Conservation (phyloP, 1,139 yeast species). For the Kurtzmaniella quercitrusa region DNA sequence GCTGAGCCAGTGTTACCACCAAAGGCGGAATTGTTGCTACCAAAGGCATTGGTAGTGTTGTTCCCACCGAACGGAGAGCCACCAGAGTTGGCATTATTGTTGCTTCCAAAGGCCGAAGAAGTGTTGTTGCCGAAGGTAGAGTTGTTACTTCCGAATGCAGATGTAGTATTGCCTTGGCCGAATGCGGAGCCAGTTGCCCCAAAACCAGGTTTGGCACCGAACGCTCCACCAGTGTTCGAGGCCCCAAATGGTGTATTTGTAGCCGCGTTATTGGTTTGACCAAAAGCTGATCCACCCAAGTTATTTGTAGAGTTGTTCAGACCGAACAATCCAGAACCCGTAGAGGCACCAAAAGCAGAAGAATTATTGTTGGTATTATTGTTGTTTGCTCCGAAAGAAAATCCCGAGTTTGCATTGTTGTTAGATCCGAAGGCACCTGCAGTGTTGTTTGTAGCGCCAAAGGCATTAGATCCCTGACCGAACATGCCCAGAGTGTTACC, state of each 20-base stretch:
- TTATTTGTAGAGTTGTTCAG: slow-evolving; percentile 8
- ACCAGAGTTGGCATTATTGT: slow-evolving; percentile 10
- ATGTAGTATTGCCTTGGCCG: slow-evolving; percentile 14
- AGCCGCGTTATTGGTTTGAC: slow-evolving; percentile 11
- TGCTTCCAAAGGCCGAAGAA: slow-evolving; percentile 18
- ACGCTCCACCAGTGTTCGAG: slow-evolving; percentile 9
- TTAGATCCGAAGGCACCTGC: slow-evolving; percentile 10
- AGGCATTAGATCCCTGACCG: slow-evolving; percentile 13
- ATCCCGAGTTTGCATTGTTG: slow-evolving; percentile 17
- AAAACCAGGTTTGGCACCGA: slow-evolving; percentile 7
- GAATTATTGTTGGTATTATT: slow-evolving; percentile 11
- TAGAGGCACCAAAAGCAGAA: slow-evolving; percentile 22
- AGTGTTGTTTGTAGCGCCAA: slow-evolving; percentile 7
- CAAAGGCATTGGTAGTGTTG: slow-evolving; percentile 1
- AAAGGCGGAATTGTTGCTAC: slow-evolving; percentile 10
- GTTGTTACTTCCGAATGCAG: slow-evolving; percentile 15
- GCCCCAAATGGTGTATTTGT: slow-evolving; percentile 17
- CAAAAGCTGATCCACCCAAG: slow-evolving; percentile 15
- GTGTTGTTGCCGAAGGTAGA: slow-evolving; percentile 14
- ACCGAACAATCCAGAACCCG: slow-evolving; percentile 10
- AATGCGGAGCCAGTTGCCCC: slow-evolving; percentile 12
- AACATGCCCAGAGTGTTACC: slow-evolving; percentile 11
- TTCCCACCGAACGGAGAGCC: slow-evolving; percentile 10
- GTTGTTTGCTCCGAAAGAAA: slow-evolving; percentile 18
- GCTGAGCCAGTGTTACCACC: slow-evolving; percentile 13